A percentile compares a stretch with the other conserved stretches of the same genome.
phyloP scores from a whole-genome alignment of 1,139 yeast species.

The Scheffersomyces quercinus region DNA sequence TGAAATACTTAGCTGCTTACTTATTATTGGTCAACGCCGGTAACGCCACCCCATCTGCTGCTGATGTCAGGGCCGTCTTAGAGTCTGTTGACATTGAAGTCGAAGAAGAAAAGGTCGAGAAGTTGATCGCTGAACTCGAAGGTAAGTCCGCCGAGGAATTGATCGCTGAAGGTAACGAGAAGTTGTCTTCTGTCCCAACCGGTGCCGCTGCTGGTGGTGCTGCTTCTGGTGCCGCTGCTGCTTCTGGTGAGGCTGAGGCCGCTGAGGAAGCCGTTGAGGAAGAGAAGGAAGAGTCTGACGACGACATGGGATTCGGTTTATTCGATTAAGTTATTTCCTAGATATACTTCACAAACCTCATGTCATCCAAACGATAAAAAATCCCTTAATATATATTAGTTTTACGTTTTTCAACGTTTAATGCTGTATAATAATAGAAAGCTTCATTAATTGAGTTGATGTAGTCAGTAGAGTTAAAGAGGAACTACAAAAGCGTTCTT shows the following conservation, averaged over 20 bases:
- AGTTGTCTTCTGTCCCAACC: constrained; percentile 95
- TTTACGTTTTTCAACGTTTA: background rate
- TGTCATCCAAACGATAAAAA: background rate
- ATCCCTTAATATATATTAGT: constrained; percentile 1
- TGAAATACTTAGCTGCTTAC: constrained; percentile 74
- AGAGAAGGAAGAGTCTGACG: constrained; percentile 54
- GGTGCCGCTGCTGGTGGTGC: constrained; percentile 92
- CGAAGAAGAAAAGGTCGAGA: constrained; percentile 83
- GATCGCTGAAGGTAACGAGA: constrained; percentile 93
- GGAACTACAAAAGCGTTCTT: too few species aligned
- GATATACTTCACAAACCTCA: background rate
- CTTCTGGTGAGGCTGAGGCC: constrained; percentile 64
- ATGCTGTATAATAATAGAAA: constrained; percentile 1
- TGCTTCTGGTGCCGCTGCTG: constrained; percentile 67
- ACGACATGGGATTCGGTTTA: constrained; percentile 56
- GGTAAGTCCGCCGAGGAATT: constrained; percentile 92
- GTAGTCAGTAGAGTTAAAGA: too few species aligned
- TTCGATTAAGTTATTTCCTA: constrained; percentile 39
- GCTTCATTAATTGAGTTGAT: background rate
- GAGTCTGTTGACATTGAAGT: constrained; percentile 95
- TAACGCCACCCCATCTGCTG: constrained; percentile 81
- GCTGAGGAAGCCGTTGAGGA: constrained; percentile 72
- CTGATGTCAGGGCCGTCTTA: constrained; percentile 85
- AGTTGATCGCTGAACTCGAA: constrained; percentile 86
- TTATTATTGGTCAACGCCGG: constrained; percentile 69